Base-by-base conservation (phyloP, 257 asterid species). In the Nicotiana paniculata region DNA sequence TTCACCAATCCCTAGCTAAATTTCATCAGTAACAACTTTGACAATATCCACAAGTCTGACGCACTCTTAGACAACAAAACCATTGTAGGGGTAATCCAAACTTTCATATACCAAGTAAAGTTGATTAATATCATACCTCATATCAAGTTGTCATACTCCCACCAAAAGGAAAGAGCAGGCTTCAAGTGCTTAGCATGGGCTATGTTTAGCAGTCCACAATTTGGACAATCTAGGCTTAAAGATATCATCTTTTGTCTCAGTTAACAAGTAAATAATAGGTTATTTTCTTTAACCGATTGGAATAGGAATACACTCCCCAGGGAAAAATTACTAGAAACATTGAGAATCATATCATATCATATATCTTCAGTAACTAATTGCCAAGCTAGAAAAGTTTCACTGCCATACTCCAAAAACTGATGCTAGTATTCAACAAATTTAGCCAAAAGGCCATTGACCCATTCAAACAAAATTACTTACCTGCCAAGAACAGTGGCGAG, bases 401-500 rank as follows among this genome's bases (percentile, higher is more conserved):
- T 1, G 21, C 37, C 5, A 6, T 12, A 3, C n/a, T 66, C 75
- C 11, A 33, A 53, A 0, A 15, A 16, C 48, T 32, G 26, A 66
- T 6, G 24, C 51, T 3, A 66, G 75, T 66, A 32, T 66, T 66
- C 26, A 66, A 32, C 74, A 66, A 33, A 32, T 66, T 15, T 15
- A 66, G 3, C 75, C 24, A 66, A 4, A 28, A 0, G 1, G 10
- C 1, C 70, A 30, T 28, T 6, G 7, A 64, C 9, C 43, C 10
- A 21, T 21, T 21, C 24, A 2, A 54, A 33, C 59, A 28, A 21
- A 77, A 9, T 64, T 51, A 15, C 26, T 39, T 21, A 96, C 99
- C 99, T 96, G 74, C 98, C 98, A 74, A 94, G 93, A 87, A 94
- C 98, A 59, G 93, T 88, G 28, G 98, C 97, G 51, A 96, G 98